Base-by-base conservation (phyloP, 2,329 filamentous ascomycete species). In the Venturia oleaginea region DNA sequence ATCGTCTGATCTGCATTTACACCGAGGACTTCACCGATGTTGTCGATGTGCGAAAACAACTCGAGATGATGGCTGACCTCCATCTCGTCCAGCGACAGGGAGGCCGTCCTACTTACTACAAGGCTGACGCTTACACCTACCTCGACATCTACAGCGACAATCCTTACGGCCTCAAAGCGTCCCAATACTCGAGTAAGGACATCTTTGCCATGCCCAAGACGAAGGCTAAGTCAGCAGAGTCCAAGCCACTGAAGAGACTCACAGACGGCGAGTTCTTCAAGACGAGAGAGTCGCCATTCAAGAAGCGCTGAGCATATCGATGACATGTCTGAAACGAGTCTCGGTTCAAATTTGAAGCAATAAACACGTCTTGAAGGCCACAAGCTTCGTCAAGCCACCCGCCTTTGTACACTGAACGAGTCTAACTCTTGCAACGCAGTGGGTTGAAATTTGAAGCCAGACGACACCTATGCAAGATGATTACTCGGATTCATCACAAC, bases 1-100 rank as follows among this genome's bases (percentile, higher is more conserved):
- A 75, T 30, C 80, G 85, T 24, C 75, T 94, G 51, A 85, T 95
- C 32, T 92, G 89, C 68, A 79, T 95, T 8, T 95, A 95, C 73
- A 95, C 90, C 5, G 77, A 79, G 51, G 85, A 96, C 72, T 94
- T 92, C 71, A 78, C 78, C 34, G 86, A 95, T 71, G 80, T 77
- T 62, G 77, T 80, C 4, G 90, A 95, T 71, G 83, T 95, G 6
- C 80, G 79, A 34, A 81, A 88, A 54, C 88, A 95, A 4, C 76
- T 93, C 46, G 71, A 78, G 65, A 82, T 79, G 68, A 74, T 95
- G 67, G 81, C 82, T 61, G 79, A 85, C 64, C 77, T 92, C 65
- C 85, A 82, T 8, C 76, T 94, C 43, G 79, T 88, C 19, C 69
- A 71, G 7, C 66, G 68, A 30, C 69, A 71, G 17, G 61, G 78